Evolutionary conservation across 2,329 filamentous ascomycete genomes (phyloP), one percentile per base, ranked within the genome.

Genomic region (Thelonectria blattea): DNA sequence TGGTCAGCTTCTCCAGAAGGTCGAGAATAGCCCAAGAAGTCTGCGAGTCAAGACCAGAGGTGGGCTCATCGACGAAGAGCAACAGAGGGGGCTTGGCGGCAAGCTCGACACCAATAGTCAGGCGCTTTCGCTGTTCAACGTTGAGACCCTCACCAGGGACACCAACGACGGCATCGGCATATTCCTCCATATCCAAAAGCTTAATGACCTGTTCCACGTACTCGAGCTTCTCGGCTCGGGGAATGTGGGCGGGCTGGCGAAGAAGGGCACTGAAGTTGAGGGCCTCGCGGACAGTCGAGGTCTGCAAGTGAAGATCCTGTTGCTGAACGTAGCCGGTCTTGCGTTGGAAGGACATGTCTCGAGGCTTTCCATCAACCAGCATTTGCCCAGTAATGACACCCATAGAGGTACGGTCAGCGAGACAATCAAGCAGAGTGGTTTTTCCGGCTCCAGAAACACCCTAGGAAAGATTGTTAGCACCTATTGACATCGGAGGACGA

Each of bases 81-180:
- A 97, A 83, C 53, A 97, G 83, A 42, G 92, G 88, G 6, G 94
- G 94, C 79, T 95, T 97, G 7, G 94, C 94, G 43, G 92, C 93
- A 22, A 98, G 84, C 74, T 98, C 94, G n/a, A 98, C 93, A 76
- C 92, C 94, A 64, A 98, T 97, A 0, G 93, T 97, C 7, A 97
- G 83, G 70, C 92, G 90, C 76, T 89, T 89, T 52, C 86, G 81
- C 74, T 89, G 87, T 70, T 89, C 87, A 14, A 88, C 85, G 71
- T 91, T 91, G 39, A 92, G 83, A 76, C 92, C 93, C 80, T 96
- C 91, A 63, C 93, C 93, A 6, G 92, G 91, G 27, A 96, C 90
- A 82, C 93, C 94, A 56, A 97, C 92, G 46, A 97, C 83, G 15
- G 93, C 93, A 73, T 96, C 93, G 14, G 93, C 92, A 69, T 95